Evolutionary conservation across 2,329 filamentous ascomycete genomes (phyloP).

Genomic region (Aspergillus pseudotamarii): DNA sequence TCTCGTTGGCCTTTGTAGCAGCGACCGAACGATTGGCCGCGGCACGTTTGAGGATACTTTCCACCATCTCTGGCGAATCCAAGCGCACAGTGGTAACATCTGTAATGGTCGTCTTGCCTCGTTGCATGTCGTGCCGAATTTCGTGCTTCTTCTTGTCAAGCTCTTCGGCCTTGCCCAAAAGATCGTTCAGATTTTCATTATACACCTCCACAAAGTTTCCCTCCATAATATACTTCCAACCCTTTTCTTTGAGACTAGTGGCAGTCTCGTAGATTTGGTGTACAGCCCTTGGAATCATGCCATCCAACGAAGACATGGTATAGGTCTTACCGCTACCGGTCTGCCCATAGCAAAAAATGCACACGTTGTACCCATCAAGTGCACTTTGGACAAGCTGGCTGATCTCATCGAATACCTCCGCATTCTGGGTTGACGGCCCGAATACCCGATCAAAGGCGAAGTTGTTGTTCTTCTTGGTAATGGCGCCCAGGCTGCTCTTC

Average conservation of each 20-base stretch:
- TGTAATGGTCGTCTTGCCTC: constrained; percentile 78
- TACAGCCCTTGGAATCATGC: constrained; percentile 93
- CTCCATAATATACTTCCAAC: constrained; percentile 92
- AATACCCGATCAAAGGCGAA: constrained; percentile 97
- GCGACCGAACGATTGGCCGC: constrained; percentile 87
- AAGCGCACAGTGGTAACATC: constrained; percentile 77
- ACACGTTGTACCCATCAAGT: constrained; percentile 96
- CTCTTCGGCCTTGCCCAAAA: constrained; percentile 72
- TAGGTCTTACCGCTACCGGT: constrained; percentile 96
- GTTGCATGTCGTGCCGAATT: constrained; percentile 81
- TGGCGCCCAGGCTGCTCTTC: constrained; percentile 74
- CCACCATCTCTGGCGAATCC: constrained; percentile 77
- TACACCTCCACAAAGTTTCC: constrained; percentile 97
- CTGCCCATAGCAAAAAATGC: constrained; percentile 98
- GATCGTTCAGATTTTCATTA: constrained; percentile 93
- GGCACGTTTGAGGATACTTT: constrained; percentile 77
- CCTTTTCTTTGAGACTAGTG: constrained; percentile 80
- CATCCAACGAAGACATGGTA: constrained; percentile 88
- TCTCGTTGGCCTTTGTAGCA: constrained; percentile 95
- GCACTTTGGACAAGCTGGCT: constrained; percentile 96
- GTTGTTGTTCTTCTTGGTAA: constrained; percentile 75
- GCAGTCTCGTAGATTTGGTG: constrained; percentile 92
- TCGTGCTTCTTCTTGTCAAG: constrained; percentile 83
- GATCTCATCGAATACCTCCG: constrained; percentile 92
- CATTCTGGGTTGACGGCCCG: constrained; percentile 73